Evolutionary conservation across 768 basidiomycete species (phyloP), one percentile per base, ranked within the genome.

Genomic region (Aureoboletus auriporus): DNA sequence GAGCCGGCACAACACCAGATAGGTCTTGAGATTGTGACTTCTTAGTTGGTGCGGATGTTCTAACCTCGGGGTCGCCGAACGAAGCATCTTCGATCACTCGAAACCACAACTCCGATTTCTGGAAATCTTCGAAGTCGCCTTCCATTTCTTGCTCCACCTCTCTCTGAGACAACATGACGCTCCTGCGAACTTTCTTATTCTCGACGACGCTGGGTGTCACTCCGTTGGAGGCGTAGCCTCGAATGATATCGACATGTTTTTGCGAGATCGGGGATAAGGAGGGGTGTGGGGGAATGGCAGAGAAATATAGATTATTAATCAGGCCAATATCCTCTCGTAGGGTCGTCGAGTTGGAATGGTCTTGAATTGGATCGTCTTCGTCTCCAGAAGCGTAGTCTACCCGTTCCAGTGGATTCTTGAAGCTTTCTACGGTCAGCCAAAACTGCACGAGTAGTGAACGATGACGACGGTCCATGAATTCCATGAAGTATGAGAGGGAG

Each of bases 371-470:
- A 36, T 80, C 79, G 28, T 83, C 83, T 12, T 81, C 83, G 43
- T 82, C 81, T 30, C 81, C 86, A 17, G 68, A 69, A 4, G 71
- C 69, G 12, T 75, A 75, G 55, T 92, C 86, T 6, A 87, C 77
- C 3, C 82, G 79, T 65, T 96, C 94, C 26, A 99, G 69, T 1
- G 96, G 96, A 56, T 95, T 92, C 70, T 97, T 97, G 77, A 98
- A 95, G 49, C 91, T 92, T 69, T 99, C 93, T 3, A 97, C 90
- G 0, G 93, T 92, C 1, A 98, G 74, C 95, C 95, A 98, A 69
- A 97, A 99, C 54, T 98, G 95, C 4, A 96, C 91, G 9, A 92
- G 80, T 11, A 90, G 61, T 11, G 93, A 89, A 28, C 87, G 82
- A 51, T 83, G 77, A 8, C 88, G 80, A 12, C 96, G 80, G 57